Evolutionary conservation across 805 yeast species (phyloP).

Genomic region (Sugiyamaella smithiae): DNA sequence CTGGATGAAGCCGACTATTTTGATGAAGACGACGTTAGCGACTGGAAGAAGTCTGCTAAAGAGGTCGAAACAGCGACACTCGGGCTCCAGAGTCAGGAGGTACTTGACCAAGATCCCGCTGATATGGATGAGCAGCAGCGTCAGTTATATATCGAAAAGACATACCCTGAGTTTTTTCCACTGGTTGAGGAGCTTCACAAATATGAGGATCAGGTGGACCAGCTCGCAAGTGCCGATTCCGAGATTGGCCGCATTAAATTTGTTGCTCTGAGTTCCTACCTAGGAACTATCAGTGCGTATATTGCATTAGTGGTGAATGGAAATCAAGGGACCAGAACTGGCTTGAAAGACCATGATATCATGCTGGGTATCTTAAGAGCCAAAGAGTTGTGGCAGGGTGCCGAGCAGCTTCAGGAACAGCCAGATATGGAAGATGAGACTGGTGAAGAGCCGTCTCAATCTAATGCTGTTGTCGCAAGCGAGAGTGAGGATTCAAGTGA

Average conservation of each 20-base stretch:
- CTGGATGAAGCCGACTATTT: constrained; percentile 65
- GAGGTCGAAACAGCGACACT: constrained; percentile 34
- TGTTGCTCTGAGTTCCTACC: constrained; percentile 72
- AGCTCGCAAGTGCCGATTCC: constrained; percentile 19
- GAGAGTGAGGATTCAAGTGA: constrained; percentile 21
- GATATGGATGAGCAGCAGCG: constrained; percentile 54
- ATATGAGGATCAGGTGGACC: constrained; percentile 33
- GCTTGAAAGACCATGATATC: constrained; percentile 82
- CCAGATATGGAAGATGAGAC: constrained; percentile 32
- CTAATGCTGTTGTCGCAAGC: constrained; percentile 10
- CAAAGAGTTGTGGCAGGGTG: constrained; percentile 88
- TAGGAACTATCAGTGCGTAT: constrained; percentile 75
- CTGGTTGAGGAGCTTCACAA: constrained; percentile 59
- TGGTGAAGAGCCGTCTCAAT: constrained; percentile 10
- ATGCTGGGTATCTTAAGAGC: constrained; percentile 83
- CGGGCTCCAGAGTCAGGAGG: constrained; percentile 31
- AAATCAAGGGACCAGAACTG: constrained; percentile 49
- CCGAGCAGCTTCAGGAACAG: constrained; percentile 46
- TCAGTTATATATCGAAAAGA: constrained; percentile 50
- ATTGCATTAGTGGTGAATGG: constrained; percentile 68
- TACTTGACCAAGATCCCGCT: constrained; percentile 45
- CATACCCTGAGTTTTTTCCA: constrained; percentile 84
- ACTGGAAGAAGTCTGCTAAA: constrained; percentile 66
- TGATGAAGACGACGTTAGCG: constrained; percentile 76
- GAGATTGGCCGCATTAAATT: constrained; percentile 43